Conservation (phyloP, 2,329 filamentous ascomycete genomes). For the Boeremia lycopersici region DNA sequence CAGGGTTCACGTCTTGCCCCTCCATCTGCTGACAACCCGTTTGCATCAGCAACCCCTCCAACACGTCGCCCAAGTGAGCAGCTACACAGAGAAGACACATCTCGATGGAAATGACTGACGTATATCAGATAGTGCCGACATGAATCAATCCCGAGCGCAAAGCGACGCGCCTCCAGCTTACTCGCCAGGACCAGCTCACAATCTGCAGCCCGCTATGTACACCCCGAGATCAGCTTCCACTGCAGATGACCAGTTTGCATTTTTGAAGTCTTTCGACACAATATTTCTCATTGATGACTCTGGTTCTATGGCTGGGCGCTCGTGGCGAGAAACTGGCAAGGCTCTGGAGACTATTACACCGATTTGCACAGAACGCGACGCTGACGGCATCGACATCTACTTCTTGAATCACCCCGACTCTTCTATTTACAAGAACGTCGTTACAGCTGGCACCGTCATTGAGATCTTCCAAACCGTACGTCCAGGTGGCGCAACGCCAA, state of each 20-base stretch:
- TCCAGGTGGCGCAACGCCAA: slow-evolving; percentile 74
- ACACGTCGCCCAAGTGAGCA: slow-evolving; percentile 49
- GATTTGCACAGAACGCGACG: slow-evolving; percentile 79
- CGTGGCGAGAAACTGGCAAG: slow-evolving; percentile 75
- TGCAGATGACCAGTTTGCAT: slow-evolving; percentile 73
- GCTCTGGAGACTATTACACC: slow-evolving; percentile 78
- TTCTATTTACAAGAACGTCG: slow-evolving; percentile 70
- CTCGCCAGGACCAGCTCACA: slow-evolving; percentile 35
- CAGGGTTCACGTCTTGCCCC: slow-evolving; percentile 24
- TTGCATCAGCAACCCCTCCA: slow-evolving; percentile 32
- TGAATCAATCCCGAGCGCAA: slow-evolving; percentile 35
- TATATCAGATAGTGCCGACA: slow-evolving; percentile 32
- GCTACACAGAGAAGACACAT: not conserved
- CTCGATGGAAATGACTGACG: slow-evolving; percentile 1
- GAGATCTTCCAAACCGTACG: slow-evolving; percentile 71
- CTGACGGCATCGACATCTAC: slow-evolving; percentile 87
- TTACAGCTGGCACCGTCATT: slow-evolving; percentile 61
- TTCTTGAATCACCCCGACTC: slow-evolving; percentile 77
- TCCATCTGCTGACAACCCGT: slow-evolving; percentile 23
- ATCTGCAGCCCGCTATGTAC: slow-evolving; percentile 1
- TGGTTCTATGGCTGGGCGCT: slow-evolving; percentile 78
- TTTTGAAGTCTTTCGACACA: slow-evolving; percentile 82
- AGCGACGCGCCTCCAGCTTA: slow-evolving; percentile 53
- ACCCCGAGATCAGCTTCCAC: slow-evolving; percentile 4
- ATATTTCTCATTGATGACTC: slow-evolving; percentile 91